Base-by-base conservation (phyloP, 2,329 filamentous ascomycete species). In the Daldinia sp. region DNA sequence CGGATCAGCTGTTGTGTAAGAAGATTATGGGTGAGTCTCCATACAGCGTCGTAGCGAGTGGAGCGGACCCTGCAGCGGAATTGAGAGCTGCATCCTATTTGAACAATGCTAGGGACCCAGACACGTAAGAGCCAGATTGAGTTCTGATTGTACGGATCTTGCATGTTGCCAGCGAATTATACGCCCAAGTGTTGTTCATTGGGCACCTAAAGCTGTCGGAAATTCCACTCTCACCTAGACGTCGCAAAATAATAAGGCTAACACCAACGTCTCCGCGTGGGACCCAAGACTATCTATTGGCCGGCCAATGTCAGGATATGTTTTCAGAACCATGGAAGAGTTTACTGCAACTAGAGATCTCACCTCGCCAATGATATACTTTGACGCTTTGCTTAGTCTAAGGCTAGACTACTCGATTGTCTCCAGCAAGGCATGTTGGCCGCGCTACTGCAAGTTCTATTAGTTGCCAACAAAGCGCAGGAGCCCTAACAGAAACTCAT, bases 61-160 rank as follows among this genome's bases (percentile, higher is more conserved):
- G 58, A 61, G 57, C 29, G 29, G 62, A 58, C 54, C 53, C 55
- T 55, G 62, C 57, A 61, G 49, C 57, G 53, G 62, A 49, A 54
- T 48, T 57, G 35, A 47, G 34, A 57, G 48, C 51, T 23, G 51
- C 34, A 49, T 50, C 53, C 52, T 58, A 64, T 64, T 61, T 43
- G 62, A 54, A 64, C 52, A 25, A 34, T 57, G 53, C 34, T 37
- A 32, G 43, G 43, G 53, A 32, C n/a, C 27, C 27, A 35, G 37
- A 43, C 56, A 63, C 56, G 61, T 63, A 63, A 52, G 48, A 43
- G 41, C 27, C 41, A 50, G 50, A 58, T 37, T 53, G 43, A 48
- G 58, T 53, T 47, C 29, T 49, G 39, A 34, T 45, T 56, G 58
- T 53, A 52, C 56, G 53, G 29, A 49, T 60, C 52, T 57, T 41